Evolutionary conservation across 1,284 basidiomycete genomes (phyloP), one percentile per base, ranked within the genome.

Genomic region (Flammula alnicola): DNA sequence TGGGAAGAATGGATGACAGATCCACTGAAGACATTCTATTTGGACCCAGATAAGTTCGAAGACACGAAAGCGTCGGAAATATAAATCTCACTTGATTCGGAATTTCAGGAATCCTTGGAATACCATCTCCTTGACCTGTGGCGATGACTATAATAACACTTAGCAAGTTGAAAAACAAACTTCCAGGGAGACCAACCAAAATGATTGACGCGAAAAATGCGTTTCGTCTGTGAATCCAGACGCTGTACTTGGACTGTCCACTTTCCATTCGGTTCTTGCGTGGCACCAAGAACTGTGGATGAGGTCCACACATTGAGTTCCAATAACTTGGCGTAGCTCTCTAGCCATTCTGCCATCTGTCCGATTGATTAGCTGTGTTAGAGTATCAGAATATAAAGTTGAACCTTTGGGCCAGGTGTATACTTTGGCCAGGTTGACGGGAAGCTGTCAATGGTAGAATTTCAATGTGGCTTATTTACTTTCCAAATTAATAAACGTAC

Each of bases 261-360:
- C 37, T 39, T 39, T 10, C 20, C 20, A 8, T 63, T 62, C 20
- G 68, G 66, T 51, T 79, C 72, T 48, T 77, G 77, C 5, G 59
- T 58, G 6, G 79, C 75, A 20, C 62, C 64, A 3, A 61, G 63
- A 14, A 83, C 70, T 1, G 66, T 74, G 2, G 80, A 71, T 9
- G 77, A 75, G 6, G 78, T 80, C 84, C 85, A 87, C 23, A 83
- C 72, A 64, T 86, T 79, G 30, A 87, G 69, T 53, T 88, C 84
- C 51, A 87, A 67, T 1, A 74, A 63, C 25, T 80, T 72, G 4
- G 80, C 84, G 62, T 86, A 88, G 36, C 67, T 67, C 61, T 87
- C 83, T 14, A 87, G 72, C 81, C 83, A 88, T 60, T 84, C 76
- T 2, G 80, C 84, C 10, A 39, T 9, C 37, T 39, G 20, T 39